A percentile compares a stretch with the other conserved stretches of the same genome.
Conservation (phyloP, 257 asterid species). For the Thymus mandschuricus region DNA sequence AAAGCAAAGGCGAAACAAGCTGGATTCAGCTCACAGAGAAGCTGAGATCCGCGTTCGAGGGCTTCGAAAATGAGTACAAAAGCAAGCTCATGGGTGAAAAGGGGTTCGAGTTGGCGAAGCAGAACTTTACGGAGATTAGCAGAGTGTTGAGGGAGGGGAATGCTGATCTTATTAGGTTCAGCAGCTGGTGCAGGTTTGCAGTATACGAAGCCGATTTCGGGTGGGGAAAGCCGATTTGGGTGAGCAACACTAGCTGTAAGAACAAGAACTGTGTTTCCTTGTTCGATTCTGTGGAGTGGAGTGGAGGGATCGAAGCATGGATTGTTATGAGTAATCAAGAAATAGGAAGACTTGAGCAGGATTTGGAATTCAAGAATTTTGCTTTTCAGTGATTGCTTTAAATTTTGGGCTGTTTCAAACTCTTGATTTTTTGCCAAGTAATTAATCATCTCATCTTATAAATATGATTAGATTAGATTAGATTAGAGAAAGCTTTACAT, state of each 20-base stretch:
- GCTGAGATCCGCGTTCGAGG: slow-evolving; percentile 43
- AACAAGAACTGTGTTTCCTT: slow-evolving; percentile 26
- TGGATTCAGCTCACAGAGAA: slow-evolving; percentile 52
- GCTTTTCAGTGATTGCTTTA: background rate
- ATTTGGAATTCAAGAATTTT: slow-evolving; percentile 16
- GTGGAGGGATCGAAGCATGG: slow-evolving; percentile 60
- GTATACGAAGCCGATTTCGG: slow-evolving; percentile 54
- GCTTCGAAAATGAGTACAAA: slow-evolving; percentile 33
- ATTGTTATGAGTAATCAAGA: slow-evolving; percentile 39
- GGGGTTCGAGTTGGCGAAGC: slow-evolving; percentile 46
- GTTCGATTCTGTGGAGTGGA: slow-evolving; percentile 33
- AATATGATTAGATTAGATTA: no score
- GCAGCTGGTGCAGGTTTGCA: slow-evolving; percentile 51
- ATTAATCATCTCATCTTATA: no score
- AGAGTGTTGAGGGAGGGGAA: slow-evolving; percentile 19
- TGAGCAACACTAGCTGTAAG: slow-evolving; percentile 37
- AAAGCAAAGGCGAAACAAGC: slow-evolving; percentile 22
- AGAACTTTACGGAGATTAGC: slow-evolving; percentile 42
- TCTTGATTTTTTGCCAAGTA: background rate
- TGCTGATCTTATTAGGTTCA: slow-evolving; percentile 42
- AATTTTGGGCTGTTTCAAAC: no score
- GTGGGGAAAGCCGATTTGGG: slow-evolving; percentile 65
- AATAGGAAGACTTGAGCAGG: slow-evolving; percentile 28
- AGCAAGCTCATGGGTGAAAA: slow-evolving; percentile 38
- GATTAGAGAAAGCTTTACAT: no score